These are phyloP conservation scores for Yamadazyma taylorii DNA, from an alignment of 1,139 yeast species.

Conservation along the genomic window DNA sequence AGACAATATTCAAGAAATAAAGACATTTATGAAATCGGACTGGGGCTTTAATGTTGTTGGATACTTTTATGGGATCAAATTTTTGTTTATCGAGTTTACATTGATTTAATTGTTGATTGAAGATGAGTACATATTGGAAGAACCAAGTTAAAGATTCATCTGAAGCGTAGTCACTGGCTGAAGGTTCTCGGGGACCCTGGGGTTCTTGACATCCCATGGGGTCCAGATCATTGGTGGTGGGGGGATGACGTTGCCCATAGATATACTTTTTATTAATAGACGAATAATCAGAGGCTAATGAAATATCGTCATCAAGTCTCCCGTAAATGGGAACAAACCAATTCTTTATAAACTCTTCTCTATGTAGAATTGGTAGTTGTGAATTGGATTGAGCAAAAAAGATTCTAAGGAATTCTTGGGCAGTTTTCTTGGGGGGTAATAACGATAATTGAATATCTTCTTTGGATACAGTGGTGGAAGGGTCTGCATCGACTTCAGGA, in stretches of 20 bases:
- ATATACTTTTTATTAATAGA: constrained; percentile 34
- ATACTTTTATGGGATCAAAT: constrained; percentile 27
- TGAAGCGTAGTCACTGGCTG: constrained; percentile 10
- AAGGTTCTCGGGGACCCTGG: no score
- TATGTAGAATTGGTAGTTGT: constrained; percentile 77
- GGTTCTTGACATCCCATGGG: no score
- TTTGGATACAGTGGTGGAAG: constrained; percentile 8
- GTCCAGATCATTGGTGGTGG: no score
- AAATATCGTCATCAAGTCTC: constrained; percentile 47
- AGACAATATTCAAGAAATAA: constrained; percentile 69
- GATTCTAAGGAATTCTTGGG: constrained; percentile 62
- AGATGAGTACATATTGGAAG: constrained; percentile 29
- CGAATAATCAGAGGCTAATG: constrained; percentile 64
- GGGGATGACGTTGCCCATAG: background rate
- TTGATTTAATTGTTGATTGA: constrained; percentile 24
- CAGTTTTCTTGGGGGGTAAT: constrained; percentile 71
- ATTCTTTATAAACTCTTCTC: constrained; percentile 66
- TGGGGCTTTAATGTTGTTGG: constrained; percentile 48
- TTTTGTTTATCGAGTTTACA: constrained; percentile 15
- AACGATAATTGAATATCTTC: constrained; percentile 41
- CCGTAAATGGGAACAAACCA: constrained; percentile 84
- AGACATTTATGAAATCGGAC: constrained; percentile 40
- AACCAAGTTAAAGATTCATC: constrained; percentile 48
- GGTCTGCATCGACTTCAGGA: constrained; percentile 14
- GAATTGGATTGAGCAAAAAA: constrained; percentile 81